These are phyloP conservation scores for Teunomyces lycoperdinae DNA, from an alignment of 805 yeast genomes.

Conservation along the genomic window DNA sequence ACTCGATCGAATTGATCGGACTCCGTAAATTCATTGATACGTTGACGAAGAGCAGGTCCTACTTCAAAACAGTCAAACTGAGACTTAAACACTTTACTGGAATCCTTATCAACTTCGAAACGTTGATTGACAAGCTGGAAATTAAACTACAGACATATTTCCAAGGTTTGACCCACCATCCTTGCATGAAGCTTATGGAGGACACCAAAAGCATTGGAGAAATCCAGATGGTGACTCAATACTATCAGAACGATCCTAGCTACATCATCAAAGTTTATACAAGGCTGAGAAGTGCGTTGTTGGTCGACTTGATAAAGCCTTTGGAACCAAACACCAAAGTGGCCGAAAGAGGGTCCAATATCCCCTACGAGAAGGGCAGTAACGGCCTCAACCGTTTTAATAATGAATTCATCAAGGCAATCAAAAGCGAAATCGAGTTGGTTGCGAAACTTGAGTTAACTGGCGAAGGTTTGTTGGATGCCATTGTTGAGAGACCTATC, in stretches of 20 bases:
- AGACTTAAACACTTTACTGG: constrained; percentile 60
- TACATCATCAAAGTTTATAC: constrained; percentile 13
- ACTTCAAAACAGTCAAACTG: constrained; percentile 44
- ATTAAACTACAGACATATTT: constrained; percentile 50
- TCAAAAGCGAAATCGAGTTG: constrained; percentile 50
- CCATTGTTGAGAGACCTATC: constrained; percentile 8
- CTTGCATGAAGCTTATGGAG: constrained; percentile 26
- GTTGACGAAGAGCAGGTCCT: constrained; percentile 38
- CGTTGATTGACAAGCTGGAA: constrained; percentile 57
- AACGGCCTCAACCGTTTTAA: constrained; percentile 57
- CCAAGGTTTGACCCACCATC: constrained; percentile 23
- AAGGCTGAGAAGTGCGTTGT: constrained; percentile 23
- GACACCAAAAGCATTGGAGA: constrained; percentile 18
- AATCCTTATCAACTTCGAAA: constrained; percentile 57
- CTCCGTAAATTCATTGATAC: constrained; percentile 31
- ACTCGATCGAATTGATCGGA: constrained; percentile 41
- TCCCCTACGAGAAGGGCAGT: constrained; percentile 59
- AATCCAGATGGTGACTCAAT: constrained; percentile 9
- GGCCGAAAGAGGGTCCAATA: constrained; percentile 27
- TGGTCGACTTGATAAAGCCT: constrained; percentile 43
- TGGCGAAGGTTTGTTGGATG: constrained; percentile 6
- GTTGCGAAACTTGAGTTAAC: neutral
- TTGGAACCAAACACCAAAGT: constrained; percentile 47
- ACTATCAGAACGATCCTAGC: constrained; percentile 9
- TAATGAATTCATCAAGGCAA: constrained; percentile 47